Conservation (phyloP, 768 basidiomycete species). For the Tulasnella sp. region DNA sequence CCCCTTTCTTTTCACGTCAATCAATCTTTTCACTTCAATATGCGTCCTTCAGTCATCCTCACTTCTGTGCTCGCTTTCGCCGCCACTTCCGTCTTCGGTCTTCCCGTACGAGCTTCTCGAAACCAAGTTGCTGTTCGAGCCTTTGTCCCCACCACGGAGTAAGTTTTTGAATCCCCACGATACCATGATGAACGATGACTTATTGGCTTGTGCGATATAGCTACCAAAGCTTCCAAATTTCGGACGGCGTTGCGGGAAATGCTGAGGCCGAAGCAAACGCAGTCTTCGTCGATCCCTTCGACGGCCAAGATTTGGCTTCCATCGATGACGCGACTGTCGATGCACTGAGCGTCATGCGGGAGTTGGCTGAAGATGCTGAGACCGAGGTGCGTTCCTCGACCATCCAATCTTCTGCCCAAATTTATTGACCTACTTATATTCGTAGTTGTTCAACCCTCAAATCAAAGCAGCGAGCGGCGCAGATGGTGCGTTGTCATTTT, state of each 20-base stretch:
- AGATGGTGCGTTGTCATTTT: slow-evolving; percentile 31
- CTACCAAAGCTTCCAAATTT: slow-evolving; percentile 45
- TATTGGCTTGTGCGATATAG: slow-evolving; percentile 30
- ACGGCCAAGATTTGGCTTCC: slow-evolving; percentile 38
- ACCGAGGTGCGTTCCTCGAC: slow-evolving; percentile 33
- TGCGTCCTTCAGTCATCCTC: neutral
- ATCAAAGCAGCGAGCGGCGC: slow-evolving; percentile 41
- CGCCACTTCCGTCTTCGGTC: neutral
- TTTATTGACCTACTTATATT: neutral
- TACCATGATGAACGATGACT: neutral
- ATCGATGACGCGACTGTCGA: slow-evolving; percentile 36
- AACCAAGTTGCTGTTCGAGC: neutral
- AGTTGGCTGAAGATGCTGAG: slow-evolving; percentile 43
- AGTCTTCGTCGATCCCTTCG: slow-evolving; percentile 38
- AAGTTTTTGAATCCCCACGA: neutral
- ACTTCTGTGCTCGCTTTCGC: neutral
- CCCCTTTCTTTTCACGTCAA: neutral
- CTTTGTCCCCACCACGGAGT: neutral
- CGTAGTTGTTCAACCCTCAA: slow-evolving; percentile 39
- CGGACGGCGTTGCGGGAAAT: slow-evolving; percentile 41
- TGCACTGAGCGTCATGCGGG: slow-evolving; percentile 40
- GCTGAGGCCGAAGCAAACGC: slow-evolving; percentile 42
- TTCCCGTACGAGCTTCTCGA: neutral
- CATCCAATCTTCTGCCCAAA: neutral
- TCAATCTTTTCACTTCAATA: neutral